Evolutionary conservation across 768 basidiomycete species (phyloP), one percentile per base, ranked within the genome.

Genomic region (Ephemerocybe angulata): DNA sequence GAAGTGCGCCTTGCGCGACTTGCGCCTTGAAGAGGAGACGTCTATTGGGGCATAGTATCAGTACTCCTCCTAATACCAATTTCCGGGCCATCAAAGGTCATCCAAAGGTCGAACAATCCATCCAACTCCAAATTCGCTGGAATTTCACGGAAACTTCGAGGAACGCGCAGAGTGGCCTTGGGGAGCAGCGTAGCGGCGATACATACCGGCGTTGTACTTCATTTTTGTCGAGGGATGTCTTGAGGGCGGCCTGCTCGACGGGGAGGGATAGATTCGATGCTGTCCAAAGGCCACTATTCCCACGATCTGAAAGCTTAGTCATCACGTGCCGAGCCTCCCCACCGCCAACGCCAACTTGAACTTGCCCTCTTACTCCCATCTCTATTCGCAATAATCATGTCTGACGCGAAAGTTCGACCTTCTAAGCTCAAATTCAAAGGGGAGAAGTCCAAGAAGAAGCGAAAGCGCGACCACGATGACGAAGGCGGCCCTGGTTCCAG

Each of bases 1-100:
- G 76, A 98, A 98, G 83, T 99, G 97, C 63, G 90, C 90, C 85
- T 97, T 98, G 80, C 94, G 93, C 67, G 88, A 85, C 85, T 98
- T 98, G 84, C 97, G 92, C 72, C 94, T 87, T 67, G 92, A 93
- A 62, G 90, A 91, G 61, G 93, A 91, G 68, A 89, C 84, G 69
- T 90, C 93, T 94, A 56, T 27, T 58, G 48, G 50, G 43, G 50
- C 62, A 44, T 59, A 58, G 38, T 48, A 61, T 55, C 58, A 58
- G 60, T 78, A n/a, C 59, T 42, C 21, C n/a, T 37, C 35, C n/a
- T 42, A 15, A 15, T 15, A 78, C 74, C 57, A 70, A 56, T 60
- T 50, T 60, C 56, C 44, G 50, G 58, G 60, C 52, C 53, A 53
- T 42, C 50, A 30, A 56, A 33, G 43, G 52, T 62, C 51, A 61